Percentiles rank a stretch among this genome's conserved stretches.
Conservation (phyloP, 768 basidiomycete genomes). For the Boletus rubroflammeus region DNA sequence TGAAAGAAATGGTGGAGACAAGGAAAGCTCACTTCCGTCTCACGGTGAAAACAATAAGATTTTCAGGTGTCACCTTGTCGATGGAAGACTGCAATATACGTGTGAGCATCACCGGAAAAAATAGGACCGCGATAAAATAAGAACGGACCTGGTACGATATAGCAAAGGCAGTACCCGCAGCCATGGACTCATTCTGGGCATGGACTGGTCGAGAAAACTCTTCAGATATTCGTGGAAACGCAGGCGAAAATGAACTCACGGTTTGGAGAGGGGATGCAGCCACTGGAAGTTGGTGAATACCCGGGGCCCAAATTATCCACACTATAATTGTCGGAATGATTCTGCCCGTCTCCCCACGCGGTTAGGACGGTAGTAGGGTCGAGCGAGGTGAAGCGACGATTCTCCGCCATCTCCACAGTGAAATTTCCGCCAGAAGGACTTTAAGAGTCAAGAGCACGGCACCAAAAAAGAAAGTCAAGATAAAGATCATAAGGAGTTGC, state of each 20-base stretch:
- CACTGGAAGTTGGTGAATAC: not conserved
- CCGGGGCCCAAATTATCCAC: not conserved
- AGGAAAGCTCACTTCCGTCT: not conserved
- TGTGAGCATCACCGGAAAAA: not conserved
- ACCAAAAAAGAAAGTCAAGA: not conserved
- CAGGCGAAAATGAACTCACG: constrained; percentile 1
- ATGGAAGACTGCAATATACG: not conserved
- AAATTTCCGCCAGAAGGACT: not conserved
- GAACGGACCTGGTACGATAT: constrained; percentile 16
- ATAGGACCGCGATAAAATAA: not conserved
- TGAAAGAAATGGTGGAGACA: no score
- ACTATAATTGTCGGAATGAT: constrained; percentile 2
- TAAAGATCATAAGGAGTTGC: not conserved
- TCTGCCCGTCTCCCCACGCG: not conserved
- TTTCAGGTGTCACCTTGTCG: not conserved
- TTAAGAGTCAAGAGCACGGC: not conserved
- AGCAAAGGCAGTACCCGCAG: constrained; percentile 6
- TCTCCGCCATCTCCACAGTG: constrained; percentile 2
- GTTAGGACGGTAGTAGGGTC: not conserved
- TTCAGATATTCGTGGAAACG: not conserved
- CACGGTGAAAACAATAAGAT: constrained; percentile 4
- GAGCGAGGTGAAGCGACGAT: not conserved
- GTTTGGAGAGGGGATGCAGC: constrained; percentile 6
- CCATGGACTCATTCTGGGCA: constrained; percentile 5
- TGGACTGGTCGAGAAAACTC: constrained; percentile 6